A percentile compares a stretch with the other conserved stretches of the same genome.
Evolutionary conservation across 2,329 filamentous ascomycete species (phyloP).

Genomic region (Calonectria montana): DNA sequence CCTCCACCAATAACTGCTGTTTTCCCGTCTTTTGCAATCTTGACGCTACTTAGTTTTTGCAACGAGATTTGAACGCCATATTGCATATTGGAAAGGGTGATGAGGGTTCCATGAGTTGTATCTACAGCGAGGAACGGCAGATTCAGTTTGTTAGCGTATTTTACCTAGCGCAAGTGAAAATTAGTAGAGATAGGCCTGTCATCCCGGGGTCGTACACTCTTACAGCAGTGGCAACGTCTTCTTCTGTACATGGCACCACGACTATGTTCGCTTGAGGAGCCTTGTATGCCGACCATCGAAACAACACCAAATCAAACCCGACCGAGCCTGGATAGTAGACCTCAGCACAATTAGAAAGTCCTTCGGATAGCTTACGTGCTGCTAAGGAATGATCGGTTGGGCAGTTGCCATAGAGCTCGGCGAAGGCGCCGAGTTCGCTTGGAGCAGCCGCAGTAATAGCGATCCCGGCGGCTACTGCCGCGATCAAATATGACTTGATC

Average conservation of each 20-base stretch:
- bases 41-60: slow-evolving; percentile 55
- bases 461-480: slow-evolving; percentile 37
- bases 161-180: slow-evolving; percentile 36
- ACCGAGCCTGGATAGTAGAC: slow-evolving; percentile 55
- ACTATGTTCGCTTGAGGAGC: slow-evolving; percentile 57
- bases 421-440: slow-evolving; percentile 18
- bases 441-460: slow-evolving; percentile 35
- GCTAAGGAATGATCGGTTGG: slow-evolving; percentile 37
- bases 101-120: slow-evolving; percentile 63
- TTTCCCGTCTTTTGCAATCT: slow-evolving; percentile 54
- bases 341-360: slow-evolving; percentile 52
- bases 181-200: background rate
- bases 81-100: slow-evolving; percentile 59
- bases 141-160: slow-evolving; percentile 57
- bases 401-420: slow-evolving; percentile 31
- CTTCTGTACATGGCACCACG: slow-evolving; percentile 46
- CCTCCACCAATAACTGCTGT: slow-evolving; percentile 63
- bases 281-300: slow-evolving; percentile 59
- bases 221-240: background rate
- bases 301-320: slow-evolving; percentile 51
- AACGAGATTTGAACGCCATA: slow-evolving; percentile 63
- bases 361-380: background rate
- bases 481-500: slow-evolving; percentile 35
- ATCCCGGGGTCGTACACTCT: background rate
- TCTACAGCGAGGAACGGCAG: slow-evolving; percentile 65